Evolutionary conservation across 306 rosid genomes (phyloP).

Genomic region (Acacia crassicarpa): DNA sequence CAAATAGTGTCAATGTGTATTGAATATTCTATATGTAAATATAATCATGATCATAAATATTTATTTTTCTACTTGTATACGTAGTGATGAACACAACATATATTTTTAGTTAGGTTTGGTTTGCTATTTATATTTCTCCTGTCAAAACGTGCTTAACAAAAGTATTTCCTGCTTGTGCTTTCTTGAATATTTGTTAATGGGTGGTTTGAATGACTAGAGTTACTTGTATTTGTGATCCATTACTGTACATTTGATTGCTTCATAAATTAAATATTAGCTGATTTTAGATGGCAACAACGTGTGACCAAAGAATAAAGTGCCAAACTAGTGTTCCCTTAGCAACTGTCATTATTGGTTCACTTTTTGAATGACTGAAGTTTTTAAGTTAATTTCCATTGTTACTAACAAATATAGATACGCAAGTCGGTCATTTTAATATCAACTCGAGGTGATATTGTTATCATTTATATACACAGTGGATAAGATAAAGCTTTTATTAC

Average conservation of each 20-base stretch:
- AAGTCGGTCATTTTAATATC: background rate
- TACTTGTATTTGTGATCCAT: background rate
- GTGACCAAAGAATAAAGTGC: constrained; percentile 11
- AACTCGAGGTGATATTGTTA: constrained; percentile 9
- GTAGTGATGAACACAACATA: background rate
- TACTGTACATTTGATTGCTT: background rate
- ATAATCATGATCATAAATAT: background rate
- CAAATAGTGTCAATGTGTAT: background rate
- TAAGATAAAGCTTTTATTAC: background rate
- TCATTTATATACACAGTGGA: constrained; percentile 3
- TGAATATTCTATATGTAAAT: background rate
- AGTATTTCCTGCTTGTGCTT: background rate
- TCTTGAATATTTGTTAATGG: constrained; percentile 5
- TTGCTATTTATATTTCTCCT: constrained; percentile 19
- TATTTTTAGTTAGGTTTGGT: constrained; percentile 19
- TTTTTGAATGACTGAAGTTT: constrained; percentile 6
- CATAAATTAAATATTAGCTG: constrained; percentile 9
- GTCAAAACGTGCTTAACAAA: constrained; percentile 15
- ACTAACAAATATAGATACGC: constrained; percentile 14
- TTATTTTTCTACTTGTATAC: background rate
- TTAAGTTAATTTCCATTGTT: constrained; percentile 1
- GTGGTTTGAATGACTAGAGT: constrained; percentile 23
- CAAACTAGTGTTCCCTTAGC: constrained; percentile 8
- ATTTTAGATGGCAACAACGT: constrained; percentile 11
- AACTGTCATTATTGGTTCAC: background rate